These are phyloP conservation scores for Herpetospermum pedunculosum DNA, from an alignment of 306 rosid genomes.

Conservation along the genomic window DNA sequence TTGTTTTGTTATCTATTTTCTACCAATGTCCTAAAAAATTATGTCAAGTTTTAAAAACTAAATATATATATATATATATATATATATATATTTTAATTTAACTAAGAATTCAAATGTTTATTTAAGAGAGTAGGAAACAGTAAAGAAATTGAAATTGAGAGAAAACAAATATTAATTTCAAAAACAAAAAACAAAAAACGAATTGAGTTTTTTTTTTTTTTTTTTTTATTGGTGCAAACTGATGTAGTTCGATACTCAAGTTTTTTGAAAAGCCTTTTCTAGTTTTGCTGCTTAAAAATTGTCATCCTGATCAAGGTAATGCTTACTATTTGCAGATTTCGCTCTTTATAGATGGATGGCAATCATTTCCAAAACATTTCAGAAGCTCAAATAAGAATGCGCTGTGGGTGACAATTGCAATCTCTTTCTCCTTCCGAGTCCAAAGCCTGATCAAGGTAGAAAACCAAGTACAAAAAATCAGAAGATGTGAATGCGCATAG, in stretches of 20 bases:
- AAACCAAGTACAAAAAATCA: background rate
- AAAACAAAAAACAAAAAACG: no score
- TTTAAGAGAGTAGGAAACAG: no score
- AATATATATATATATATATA: no score
- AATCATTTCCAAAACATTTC: slow-evolving; percentile 67
- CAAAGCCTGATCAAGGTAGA: slow-evolving; percentile 51
- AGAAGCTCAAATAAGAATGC: slow-evolving; percentile 60
- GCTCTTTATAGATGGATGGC: slow-evolving; percentile 58
- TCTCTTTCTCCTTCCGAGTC: slow-evolving; percentile 86
- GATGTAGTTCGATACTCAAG: background rate
- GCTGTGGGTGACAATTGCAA: slow-evolving; percentile 73
- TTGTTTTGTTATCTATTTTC: no score
- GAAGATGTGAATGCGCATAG: background rate
- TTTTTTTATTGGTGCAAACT: background rate
- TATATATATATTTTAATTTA: no score
- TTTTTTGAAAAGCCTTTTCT: background rate
- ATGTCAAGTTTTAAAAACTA: no score
- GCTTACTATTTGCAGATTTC: slow-evolving; percentile 30
- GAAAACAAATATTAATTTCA: no score
- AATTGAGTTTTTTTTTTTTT: no score
- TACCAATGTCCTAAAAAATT: no score
- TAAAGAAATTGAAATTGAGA: no score
- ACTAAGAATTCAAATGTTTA: no score
- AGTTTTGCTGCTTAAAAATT: background rate
- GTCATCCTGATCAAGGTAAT: background rate